Percentiles rank a stretch among this genome's conserved stretches.
phyloP scores from a whole-genome alignment of 2,329 filamentous ascomycete species.

The Tolypocladium album region DNA sequence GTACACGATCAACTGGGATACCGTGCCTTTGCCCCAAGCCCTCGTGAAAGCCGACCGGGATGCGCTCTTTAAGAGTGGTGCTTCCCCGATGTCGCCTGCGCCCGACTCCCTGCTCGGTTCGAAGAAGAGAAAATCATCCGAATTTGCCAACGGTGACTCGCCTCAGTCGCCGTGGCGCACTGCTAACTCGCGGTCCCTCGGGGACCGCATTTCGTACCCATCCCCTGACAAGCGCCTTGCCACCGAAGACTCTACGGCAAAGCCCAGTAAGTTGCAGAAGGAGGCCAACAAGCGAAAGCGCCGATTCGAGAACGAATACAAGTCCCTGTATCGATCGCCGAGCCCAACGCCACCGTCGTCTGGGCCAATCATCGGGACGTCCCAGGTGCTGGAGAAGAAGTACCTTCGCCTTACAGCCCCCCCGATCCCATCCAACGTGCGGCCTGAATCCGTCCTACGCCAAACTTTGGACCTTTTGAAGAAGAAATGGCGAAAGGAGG shows the following conservation, averaged over 20 bases:
- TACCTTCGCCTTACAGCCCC: slow-evolving; percentile 90
- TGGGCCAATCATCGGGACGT: slow-evolving; percentile 77
- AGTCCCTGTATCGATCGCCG: slow-evolving; percentile 42
- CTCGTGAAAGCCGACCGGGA: slow-evolving; percentile 65
- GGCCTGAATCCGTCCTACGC: slow-evolving; percentile 68
- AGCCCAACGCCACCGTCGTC: slow-evolving; percentile 45
- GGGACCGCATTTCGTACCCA: slow-evolving; percentile 64
- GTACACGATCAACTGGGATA: slow-evolving; percentile 70
- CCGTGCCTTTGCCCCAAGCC: slow-evolving; percentile 73
- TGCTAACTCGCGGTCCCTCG: slow-evolving; percentile 53
- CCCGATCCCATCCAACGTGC: slow-evolving; percentile 79
- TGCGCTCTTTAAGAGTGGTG: slow-evolving; percentile 29
- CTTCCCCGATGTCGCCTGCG: slow-evolving; percentile 11
- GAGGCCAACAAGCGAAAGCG: slow-evolving; percentile 84
- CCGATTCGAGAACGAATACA: slow-evolving; percentile 66
- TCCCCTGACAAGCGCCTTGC: slow-evolving; percentile 29
- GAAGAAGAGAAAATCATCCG: slow-evolving; percentile 78
- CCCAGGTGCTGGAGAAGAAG: slow-evolving; percentile 76
- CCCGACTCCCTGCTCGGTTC: slow-evolving; percentile 26
- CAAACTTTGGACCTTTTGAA: slow-evolving; percentile 82
- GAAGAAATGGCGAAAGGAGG: slow-evolving; percentile 87
- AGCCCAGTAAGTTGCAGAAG: slow-evolving; percentile 80
- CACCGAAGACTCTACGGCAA: slow-evolving; percentile 35
- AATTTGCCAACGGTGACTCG: slow-evolving; percentile 43
- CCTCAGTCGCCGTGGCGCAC: slow-evolving; percentile 62